Conservation (phyloP, 441 rosid genomes). For the Bocquillonia castaneifolia region DNA sequence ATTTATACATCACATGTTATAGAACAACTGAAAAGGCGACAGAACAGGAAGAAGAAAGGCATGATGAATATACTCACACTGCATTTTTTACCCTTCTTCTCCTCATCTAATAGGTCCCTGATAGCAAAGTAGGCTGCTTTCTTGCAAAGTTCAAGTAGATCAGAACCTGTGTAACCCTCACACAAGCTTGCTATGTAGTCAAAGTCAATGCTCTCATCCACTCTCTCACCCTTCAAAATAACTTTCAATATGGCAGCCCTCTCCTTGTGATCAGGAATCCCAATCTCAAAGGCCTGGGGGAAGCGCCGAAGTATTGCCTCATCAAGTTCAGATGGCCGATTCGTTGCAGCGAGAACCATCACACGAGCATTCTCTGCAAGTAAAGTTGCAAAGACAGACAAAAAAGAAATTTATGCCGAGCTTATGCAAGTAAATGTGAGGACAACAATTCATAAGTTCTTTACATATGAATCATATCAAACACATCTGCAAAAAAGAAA, state of each 20-base stretch:
- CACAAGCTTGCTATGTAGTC: conserved; percentile 63
- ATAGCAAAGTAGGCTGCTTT: conserved; percentile 90
- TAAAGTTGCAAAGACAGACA: background rate
- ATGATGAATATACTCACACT: conserved; percentile 40
- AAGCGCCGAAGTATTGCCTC: conserved; percentile 92
- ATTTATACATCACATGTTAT: background rate
- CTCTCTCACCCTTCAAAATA: conserved; percentile 67
- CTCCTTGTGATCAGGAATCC: conserved; percentile 65
- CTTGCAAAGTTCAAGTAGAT: conserved; percentile 90
- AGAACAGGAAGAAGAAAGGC: background rate
- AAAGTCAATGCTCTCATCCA: conserved; percentile 55
- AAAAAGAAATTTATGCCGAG: background rate
- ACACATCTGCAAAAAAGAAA: background rate
- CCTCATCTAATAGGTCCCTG: conserved; percentile 75
- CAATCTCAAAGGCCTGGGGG: conserved; percentile 96
- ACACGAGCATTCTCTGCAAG: conserved; percentile 74
- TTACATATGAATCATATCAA: background rate
- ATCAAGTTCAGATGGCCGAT: conserved; percentile 94
- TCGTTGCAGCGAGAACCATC: conserved; percentile 98
- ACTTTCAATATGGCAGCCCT: conserved; percentile 82
- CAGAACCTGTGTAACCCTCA: conserved; percentile 85
- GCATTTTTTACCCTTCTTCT: conserved; percentile 57
- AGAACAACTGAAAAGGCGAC: background rate
- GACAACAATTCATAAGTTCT: background rate
- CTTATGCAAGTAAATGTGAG: background rate